Conservation (phyloP, 768 basidiomycete species). For the Lentinula aciculospora region DNA sequence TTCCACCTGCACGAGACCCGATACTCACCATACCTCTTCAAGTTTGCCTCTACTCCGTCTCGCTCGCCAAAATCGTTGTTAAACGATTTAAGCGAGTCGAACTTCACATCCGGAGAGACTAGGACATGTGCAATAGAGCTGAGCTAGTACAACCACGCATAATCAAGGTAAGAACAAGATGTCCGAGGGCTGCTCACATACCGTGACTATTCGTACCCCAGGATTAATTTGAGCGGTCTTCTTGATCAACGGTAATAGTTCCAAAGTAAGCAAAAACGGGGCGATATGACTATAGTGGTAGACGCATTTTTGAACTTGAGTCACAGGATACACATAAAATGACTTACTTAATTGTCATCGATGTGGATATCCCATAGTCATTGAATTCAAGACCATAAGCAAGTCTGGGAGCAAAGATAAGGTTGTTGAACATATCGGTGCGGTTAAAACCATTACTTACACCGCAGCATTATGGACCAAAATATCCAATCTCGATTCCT, state of each 20-base stretch:
- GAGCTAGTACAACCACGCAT: background rate
- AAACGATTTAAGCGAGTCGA: background rate
- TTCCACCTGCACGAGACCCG: background rate
- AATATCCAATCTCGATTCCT: constrained; percentile 2
- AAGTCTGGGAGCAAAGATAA: background rate
- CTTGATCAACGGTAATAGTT: constrained; percentile 8
- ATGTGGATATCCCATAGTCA: constrained; percentile 1
- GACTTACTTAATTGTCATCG: background rate
- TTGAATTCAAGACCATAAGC: background rate
- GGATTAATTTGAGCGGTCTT: constrained; percentile 2
- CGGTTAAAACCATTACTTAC: background rate
- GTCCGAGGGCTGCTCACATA: background rate
- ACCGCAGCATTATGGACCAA: background rate
- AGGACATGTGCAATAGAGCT: background rate
- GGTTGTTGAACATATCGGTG: background rate
- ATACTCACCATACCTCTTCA: background rate
- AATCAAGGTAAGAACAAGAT: background rate
- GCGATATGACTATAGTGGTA: constrained; percentile 1
- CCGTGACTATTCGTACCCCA: constrained; percentile 6
- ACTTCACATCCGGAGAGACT: background rate
- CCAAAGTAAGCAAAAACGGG: constrained; percentile 4
- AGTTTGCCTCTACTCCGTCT: background rate
- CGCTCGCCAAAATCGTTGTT: constrained; percentile 4
- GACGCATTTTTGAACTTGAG: too few species aligned
- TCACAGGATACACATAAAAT: background rate